Base-by-base conservation (phyloP, 2,329 filamentous ascomycete genomes). In the Alternaria infectoria region DNA sequence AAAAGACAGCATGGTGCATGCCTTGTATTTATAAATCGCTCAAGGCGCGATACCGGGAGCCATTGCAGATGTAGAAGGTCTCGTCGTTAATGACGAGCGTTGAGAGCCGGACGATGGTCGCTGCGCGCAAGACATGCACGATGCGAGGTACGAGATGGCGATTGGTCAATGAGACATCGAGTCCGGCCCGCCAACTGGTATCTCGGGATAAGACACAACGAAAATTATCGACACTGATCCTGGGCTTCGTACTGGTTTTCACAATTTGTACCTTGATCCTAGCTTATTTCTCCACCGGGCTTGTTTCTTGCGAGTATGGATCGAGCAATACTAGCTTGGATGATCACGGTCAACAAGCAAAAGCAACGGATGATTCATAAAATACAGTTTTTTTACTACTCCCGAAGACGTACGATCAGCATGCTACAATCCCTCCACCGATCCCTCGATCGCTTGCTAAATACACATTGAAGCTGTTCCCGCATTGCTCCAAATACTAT, bases 1-100 rank as follows among this genome's bases (percentile, higher is more conserved):
- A 19, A 13, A 57, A 45, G 21, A 62, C 64, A 36, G 50, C 70
- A 74, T 69, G 54, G 19, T 63, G 65, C 77, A 79, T 78, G 10
- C 58, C 62, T 75, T 74, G 67, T 71, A 50, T 36, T 23, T n/a
- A 21, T n/a, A 21, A 12, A 7, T 6, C 21, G 9, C 19, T 25
- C 45, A 59, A 57, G 49, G 25, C 56, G 30, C 21, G 26, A 44
- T 51, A 51, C 50, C 49, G 45, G 63, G 30, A 58, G 49, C 67
- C 68, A 76, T 74, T 45, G 62, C 68, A 47, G 61, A 71, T 70
- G 43, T 11, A 70, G 67, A 66, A 66, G 59, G 65, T 69, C 47
- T 57, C 36, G 43, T 63, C 51, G 44, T 59, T 47, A 57, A 50
- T 63, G 64, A 59, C 64, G 62, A 54, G 52, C 52, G 62, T 59